phyloP scores from a whole-genome alignment of 345 rosid species.

The Arabis alpina region DNA sequence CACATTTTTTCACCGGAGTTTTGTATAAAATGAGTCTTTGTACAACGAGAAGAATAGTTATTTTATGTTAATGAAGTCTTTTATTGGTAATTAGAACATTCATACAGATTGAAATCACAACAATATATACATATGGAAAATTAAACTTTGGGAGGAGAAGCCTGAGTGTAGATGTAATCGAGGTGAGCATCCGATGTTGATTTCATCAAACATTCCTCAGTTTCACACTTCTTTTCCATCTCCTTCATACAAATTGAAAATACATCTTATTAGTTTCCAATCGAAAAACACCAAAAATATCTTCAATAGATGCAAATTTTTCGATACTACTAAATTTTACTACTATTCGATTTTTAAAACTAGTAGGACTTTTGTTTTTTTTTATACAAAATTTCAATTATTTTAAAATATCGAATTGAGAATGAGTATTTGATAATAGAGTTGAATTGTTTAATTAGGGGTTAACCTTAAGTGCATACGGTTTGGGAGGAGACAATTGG shows the following conservation, averaged over 20 bases:
- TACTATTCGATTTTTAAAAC: neutral
- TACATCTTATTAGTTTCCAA: neutral
- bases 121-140: neutral
- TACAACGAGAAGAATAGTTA: neutral
- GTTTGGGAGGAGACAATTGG: slow-evolving; percentile 4
- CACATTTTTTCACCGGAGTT: too few species aligned
- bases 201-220: slow-evolving; percentile 32
- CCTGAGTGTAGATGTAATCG: slow-evolving; percentile 36
- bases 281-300: too few species aligned
- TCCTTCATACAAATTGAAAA: slow-evolving; percentile 11
- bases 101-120: neutral
- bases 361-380: neutral
- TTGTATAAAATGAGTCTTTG: too few species aligned
- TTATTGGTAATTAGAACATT: neutral
- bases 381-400: neutral
- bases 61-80: neutral
- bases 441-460: neutral
- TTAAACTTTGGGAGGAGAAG: slow-evolving; percentile 12
- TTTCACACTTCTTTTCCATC: slow-evolving; percentile 29
- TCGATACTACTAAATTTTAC: neutral
- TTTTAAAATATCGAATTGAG: neutral
- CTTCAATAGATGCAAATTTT: neutral
- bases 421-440: neutral
- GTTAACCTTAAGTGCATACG: slow-evolving; percentile 1
- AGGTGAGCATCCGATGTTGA: slow-evolving; percentile 31